Evolutionary conservation across 371 early-diverging fungal genomes (phyloP).

Genomic region (Mortierella sp.): DNA sequence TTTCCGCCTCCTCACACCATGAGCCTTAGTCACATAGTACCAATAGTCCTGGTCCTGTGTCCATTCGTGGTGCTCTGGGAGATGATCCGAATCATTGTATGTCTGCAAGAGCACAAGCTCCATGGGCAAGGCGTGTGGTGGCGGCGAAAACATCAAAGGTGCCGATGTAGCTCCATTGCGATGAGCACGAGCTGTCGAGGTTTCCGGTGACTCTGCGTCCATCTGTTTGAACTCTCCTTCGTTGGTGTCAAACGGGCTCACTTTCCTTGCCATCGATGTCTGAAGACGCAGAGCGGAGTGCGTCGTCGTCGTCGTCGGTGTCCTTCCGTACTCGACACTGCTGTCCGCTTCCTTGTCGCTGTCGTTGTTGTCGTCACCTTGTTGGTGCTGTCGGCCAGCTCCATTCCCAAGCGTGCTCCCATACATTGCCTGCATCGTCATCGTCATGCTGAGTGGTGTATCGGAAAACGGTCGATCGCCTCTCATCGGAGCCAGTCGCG

Average conservation of each 20-base stretch:
- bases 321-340: neutral
- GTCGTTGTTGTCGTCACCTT: neutral
- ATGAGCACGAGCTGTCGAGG: neutral
- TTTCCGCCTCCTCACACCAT: constrained; percentile 52
- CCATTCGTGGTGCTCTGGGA: constrained; percentile 57
- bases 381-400: neutral
- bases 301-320: constrained; percentile 6
- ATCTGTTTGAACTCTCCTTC: constrained; percentile 36
- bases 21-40: constrained; percentile 56
- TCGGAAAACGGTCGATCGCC: constrained; percentile 10
- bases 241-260: constrained; percentile 43
- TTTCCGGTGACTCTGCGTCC: constrained; percentile 19
- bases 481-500: neutral
- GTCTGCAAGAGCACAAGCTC: constrained; percentile 55
- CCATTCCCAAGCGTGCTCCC: neutral
- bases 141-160: constrained; percentile 28
- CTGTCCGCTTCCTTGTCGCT: neutral
- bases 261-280: constrained; percentile 15
- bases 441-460: constrained; percentile 7
- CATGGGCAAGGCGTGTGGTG: constrained; percentile 54
- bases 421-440: constrained; percentile 16
- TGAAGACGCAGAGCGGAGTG: constrained; percentile 13
- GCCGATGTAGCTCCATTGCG: neutral
- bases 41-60: constrained; percentile 52
- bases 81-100: constrained; percentile 55